Evolutionary conservation across 202 grass and related monocot species (phyloP), one percentile per base, ranked within the genome.

Genomic region (Digitaria exilis): DNA sequence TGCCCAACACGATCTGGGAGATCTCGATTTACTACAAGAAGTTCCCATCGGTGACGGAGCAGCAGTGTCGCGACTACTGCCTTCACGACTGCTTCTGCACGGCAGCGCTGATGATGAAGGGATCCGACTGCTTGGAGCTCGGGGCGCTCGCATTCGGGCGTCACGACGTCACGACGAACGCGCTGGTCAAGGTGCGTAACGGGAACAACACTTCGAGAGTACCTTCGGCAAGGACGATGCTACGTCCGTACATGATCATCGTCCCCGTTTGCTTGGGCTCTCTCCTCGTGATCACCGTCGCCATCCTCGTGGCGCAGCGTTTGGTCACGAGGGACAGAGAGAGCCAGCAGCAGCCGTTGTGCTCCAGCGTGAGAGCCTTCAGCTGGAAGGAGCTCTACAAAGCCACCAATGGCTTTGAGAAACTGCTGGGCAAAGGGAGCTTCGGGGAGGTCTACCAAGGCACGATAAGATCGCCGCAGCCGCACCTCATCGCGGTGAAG

Each of bases 361-460:
- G n/a, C n/a, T n/a, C n/a, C n/a, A n/a, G 76, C 4, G 25, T 88
- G 77, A 82, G 76, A 72, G 54, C 62, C 10, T 94, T 86, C 65
- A 75, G 22, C 55, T 63, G 75, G 45, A 79, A 76, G 22, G 87
- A 90, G 54, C 90, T 95, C 11, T 51, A 90, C 44, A 5, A 21
- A 1, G 90, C 93, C 35, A 92, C 90, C 14, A 72, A 90, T 4
- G 82, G 64, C 26, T 95, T 95, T 14, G 7, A 9, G 8, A 87
- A 90, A 48, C 75, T 88, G 51, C 19, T 95, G 7, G 93, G 93
- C 1, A 84, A 55, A 55, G 93, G 93, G 0, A 68, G 85, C 67
- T 95, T 92, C 21, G 93, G 93, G 5, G 73, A 73, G 30, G 90
- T 95, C 1, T 95, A 82, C 83, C 28, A 88, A 21, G 93, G 93